phyloP scores from a whole-genome alignment of 2,329 filamentous ascomycete species.

The Talaromyces verruculosus region DNA sequence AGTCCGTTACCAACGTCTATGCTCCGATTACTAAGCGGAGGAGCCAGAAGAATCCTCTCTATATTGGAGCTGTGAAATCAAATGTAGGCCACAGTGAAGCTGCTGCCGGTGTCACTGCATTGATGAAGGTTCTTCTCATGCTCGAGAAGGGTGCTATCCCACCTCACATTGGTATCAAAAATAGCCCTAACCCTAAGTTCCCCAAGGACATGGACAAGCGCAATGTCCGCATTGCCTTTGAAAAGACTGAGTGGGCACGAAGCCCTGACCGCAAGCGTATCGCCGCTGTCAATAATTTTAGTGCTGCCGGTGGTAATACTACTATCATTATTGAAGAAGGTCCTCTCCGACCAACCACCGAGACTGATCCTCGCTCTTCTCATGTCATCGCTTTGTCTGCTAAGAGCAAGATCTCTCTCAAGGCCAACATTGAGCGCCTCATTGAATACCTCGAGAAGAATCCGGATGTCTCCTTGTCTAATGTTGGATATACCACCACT shows the following conservation, averaged over 20 bases:
- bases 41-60: conserved; percentile 52
- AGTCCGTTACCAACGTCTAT: conserved; percentile 67
- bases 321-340: conserved; percentile 45
- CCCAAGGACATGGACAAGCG: conserved; percentile 42
- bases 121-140: conserved; percentile 18
- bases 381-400: conserved; percentile 59
- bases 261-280: conserved; percentile 34
- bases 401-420: conserved; percentile 48
- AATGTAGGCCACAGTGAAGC: conserved; percentile 65
- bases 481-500: conserved; percentile 66
- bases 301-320: conserved; percentile 65
- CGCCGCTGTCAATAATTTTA: conserved; percentile 65
- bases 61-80: conserved; percentile 63
- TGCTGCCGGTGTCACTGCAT: conserved; percentile 36
- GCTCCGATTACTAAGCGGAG: conserved; percentile 54
- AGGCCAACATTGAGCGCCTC: conserved; percentile 48
- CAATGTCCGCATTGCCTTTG: conserved; percentile 49
- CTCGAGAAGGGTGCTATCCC: conserved; percentile 34
- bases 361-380: conserved; percentile 52
- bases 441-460: conserved; percentile 22
- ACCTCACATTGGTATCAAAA: conserved; percentile 40
- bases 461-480: conserved; percentile 50
- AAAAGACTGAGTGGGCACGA: conserved; percentile 44
- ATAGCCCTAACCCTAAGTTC: conserved; percentile 48
- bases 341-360: conserved; percentile 33